Evolutionary conservation across 371 early-diverging fungal genomes (phyloP), one percentile per base, ranked within the genome.

Genomic region (Saksenaea oblongispora): DNA sequence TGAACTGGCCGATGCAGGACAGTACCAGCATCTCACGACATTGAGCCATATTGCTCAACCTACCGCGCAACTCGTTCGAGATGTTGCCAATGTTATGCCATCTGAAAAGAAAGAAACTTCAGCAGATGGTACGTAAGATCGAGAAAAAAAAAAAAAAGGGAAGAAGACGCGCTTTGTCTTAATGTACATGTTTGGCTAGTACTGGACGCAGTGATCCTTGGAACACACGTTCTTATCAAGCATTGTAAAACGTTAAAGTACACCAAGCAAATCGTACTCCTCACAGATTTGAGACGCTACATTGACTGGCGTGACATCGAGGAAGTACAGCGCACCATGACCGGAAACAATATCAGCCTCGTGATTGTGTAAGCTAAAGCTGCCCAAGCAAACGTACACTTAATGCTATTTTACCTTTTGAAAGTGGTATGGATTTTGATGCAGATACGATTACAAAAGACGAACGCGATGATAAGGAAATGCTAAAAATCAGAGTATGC

Each of bases 161-260:
- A n/a, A n/a, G n/a, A 22, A 56, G 14, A 22, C 26, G 51, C 34
- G 24, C 5, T n/a, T 17, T 18, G 0, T 41, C 22, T n/a, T 27
- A 24, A 51, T 15, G 8, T 36, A 14, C 54, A 5, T 57, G n/a
- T 34, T 34, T 28, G 1, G 41, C 11, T 71, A 85, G 83, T 82
- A 22, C 55, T 91, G 61, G 89, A 89, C 68, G 90, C 86, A 5
- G 66, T 91, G 54, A 86, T 91, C 57, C 74, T 91, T 9, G 87
- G 87, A 1, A 67, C 84, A 47, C 71, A 84, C 11, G 78, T 84
- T 74, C 82, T 91, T 41, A 63, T 73, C 8, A 61, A 61, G 24
- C 78, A 85, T 66, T 90, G 90, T 64, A 77, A 74, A 59, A 67
- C 86, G 0, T 66, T 87, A 22, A 91, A 91, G 65, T 93, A 84